Base-by-base conservation (phyloP, 176 grass and related monocot genomes). In the Lolium perenne region DNA sequence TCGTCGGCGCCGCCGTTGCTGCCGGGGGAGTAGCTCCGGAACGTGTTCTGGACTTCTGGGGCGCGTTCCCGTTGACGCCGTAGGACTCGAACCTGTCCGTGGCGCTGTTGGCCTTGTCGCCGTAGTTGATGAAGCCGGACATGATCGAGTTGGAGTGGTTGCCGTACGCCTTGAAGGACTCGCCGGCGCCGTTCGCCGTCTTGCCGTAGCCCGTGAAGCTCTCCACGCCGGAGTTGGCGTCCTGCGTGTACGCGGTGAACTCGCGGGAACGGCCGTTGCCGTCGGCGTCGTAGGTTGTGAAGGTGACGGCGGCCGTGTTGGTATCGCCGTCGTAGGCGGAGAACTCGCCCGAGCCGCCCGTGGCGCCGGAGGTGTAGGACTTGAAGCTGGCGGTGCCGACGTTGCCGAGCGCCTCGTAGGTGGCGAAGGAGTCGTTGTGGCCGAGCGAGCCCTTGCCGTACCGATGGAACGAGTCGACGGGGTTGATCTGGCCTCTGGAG, bases 331-430 rank as follows among this genome's bases (percentile, higher is more conserved):
- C 71, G 46, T 74, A 74, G 21, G 46, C 71, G 71, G 71, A 2
- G 13, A 74, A 74, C 2, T 74, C 46, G 6, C 71, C 46, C 0
- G 71, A 4, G 21, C 71, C 71, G 2, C 71, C 71, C 0, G 71
- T 74, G 46, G 71, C 71, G 1, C 71, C 45, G 1, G 71, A 23
- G 21, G 71, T 74, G 71, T 74, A 74, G 71, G 71, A 74, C 21
- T 74, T 74, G 71, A 74, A 74, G 71, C 71, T 74, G 0, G 46
- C 71, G 46, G 71, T 74, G 46, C 71, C 71, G 71, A 74, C 71
- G 71, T 74, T 74, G 46, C 71, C 71, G n/a, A 74, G 46, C 12
- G 71, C 46, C 46, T 74, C 45, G 46, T 74, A 74, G 2, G 71
- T 74, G 1, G 71, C 12, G 45, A 74, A 74, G 71, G 71, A 74